Conservation (phyloP, 306 rosid genomes). For the Cucumis melo region DNA sequence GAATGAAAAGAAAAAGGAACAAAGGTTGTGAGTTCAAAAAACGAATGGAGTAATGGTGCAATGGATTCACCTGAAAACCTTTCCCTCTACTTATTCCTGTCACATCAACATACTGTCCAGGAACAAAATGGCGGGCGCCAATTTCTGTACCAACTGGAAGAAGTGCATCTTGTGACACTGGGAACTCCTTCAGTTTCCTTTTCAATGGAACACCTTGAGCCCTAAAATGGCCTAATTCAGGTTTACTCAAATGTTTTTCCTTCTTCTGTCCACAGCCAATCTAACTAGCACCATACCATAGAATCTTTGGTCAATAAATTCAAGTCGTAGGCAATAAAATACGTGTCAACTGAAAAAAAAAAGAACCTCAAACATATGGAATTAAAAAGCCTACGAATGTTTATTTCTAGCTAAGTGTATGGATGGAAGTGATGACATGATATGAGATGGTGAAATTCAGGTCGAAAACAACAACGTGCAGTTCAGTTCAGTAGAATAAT, state of each 20-base stretch:
- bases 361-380: neutral
- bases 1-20: neutral
- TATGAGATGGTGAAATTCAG: neutral
- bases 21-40: neutral
- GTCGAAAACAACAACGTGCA: neutral
- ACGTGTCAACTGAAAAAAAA: neutral
- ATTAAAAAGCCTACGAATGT: neutral
- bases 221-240: conserved; percentile 96
- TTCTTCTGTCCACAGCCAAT: conserved; percentile 99
- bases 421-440: neutral
- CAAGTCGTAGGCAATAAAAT: neutral
- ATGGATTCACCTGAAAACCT: conserved; percentile 73
- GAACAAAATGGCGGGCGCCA: conserved; percentile 92
- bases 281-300: conserved; percentile 64
- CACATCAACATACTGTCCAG: conserved; percentile 86
- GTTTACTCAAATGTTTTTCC: conserved; percentile 76
- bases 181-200: conserved; percentile 84
- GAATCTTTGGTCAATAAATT: conserved; percentile 19
- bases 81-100: conserved; percentile 80
- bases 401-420: neutral
- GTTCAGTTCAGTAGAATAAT: neutral
- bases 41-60: neutral
- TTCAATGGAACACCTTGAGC: conserved; percentile 92
- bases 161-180: conserved; percentile 88
- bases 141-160: conserved; percentile 77